Evolutionary conservation across 2,329 filamentous ascomycete genomes (phyloP), one percentile per base, ranked within the genome.

Genomic region (Colletotrichum cuscutae): DNA sequence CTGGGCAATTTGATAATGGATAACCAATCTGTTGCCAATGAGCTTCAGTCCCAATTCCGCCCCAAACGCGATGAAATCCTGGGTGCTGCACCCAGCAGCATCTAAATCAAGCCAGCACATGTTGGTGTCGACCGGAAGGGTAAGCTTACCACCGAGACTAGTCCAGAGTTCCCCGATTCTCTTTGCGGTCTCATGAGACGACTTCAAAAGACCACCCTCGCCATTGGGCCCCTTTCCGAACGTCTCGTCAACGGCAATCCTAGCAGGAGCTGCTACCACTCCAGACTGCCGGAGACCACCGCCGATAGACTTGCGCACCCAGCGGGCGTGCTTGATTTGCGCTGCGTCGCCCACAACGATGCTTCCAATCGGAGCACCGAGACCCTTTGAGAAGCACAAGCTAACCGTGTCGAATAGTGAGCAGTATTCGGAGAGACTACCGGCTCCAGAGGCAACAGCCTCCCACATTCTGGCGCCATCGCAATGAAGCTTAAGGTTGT

Each of bases 401-500:
- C 89, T 94, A 13, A 96, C 85, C 65, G 90, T 94, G 79, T 97
- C 93, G 78, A 95, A 93, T 69, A 90, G 85, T 7, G 85, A 86
- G 75, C 90, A 90, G 79, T 89, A 95, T 0, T 94, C 93, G 4
- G 88, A 83, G 37, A 97, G 82, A 4, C 87, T 88, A 0, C 91
- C 93, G 0, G 91, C 91, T 1, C 91, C 92, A 0, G 93, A 89
- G 3, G 89, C 92, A 1, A 93, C 92, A 13, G 93, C 94, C 79
- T 97, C 93, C 94, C 94, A 97, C 15, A 97, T 83, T 12, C 94
- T 86, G 4, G 94, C 94, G 15, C 94, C 94, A 77, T 97, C 94
- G 74, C 94, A 85, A 81, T 97, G 94, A 78, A 95, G 86, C 72
- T 89, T 88, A 72, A 97, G 91, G 26, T 84, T 86, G 75, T 94